phyloP scores from a whole-genome alignment of 257 asterid genomes.

The Leonotis leonurus region DNA sequence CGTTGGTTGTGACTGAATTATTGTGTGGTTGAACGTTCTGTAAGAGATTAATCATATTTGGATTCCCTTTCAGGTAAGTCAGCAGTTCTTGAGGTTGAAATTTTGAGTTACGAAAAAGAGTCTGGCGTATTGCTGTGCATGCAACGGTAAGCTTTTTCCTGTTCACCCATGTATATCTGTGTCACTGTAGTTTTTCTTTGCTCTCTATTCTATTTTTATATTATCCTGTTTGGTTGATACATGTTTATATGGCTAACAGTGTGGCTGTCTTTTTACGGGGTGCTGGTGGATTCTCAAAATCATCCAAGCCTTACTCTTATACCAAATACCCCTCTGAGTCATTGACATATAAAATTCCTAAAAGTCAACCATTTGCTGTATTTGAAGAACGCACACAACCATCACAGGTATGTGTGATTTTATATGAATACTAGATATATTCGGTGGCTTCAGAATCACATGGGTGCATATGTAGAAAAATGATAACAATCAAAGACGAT shows the following conservation, averaged over 20 bases:
- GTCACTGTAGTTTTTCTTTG: too few species aligned
- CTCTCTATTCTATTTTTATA: not conserved
- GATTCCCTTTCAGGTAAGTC: constrained; percentile 69
- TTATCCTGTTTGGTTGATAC: constrained; percentile 5
- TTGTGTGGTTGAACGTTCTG: not conserved
- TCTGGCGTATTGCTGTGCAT: constrained; percentile 72
- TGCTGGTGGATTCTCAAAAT: constrained; percentile 94
- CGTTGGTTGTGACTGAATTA: not conserved
- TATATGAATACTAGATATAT: too few species aligned
- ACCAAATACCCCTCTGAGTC: constrained; percentile 44
- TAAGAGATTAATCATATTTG: not conserved
- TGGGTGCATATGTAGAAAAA: not conserved
- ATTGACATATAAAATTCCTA: constrained; percentile 43
- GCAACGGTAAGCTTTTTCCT: constrained; percentile 75
- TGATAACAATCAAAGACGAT: too few species aligned
- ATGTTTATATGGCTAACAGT: constrained; percentile 33
- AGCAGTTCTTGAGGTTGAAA: constrained; percentile 65
- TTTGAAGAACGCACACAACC: constrained; percentile 74
- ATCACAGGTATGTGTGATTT: constrained; percentile 57
- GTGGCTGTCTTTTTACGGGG: constrained; percentile 66
- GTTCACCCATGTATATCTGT: too few species aligned
- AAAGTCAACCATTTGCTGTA: constrained; percentile 59
- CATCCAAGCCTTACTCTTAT: constrained; percentile 74
- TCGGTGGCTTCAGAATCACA: too few species aligned
- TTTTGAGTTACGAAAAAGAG: constrained; percentile 63